Evolutionary conservation across 2,329 filamentous ascomycete species (phyloP).

Genomic region (Epichloe bromicola): DNA sequence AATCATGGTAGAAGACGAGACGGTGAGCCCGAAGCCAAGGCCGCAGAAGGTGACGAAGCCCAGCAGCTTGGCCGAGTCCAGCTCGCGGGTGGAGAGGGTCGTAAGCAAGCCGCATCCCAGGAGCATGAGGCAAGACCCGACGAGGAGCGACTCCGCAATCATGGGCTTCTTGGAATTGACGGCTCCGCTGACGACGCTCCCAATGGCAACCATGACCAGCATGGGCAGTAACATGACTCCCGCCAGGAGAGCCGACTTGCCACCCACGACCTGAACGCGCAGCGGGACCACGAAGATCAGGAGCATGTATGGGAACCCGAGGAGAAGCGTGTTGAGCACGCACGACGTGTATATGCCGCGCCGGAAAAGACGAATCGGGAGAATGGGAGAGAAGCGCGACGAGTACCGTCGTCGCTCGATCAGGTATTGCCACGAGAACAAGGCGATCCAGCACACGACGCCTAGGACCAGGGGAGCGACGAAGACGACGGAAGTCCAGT

Average conservation of each 20-base stretch:
- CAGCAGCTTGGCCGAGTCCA: constrained; percentile 30
- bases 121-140: constrained; percentile 28
- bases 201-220: constrained; percentile 33
- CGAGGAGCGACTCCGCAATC: constrained; percentile 29
- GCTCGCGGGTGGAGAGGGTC: constrained; percentile 16
- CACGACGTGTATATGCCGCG: constrained; percentile 32
- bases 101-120: constrained; percentile 35
- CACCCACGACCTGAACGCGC: constrained; percentile 36
- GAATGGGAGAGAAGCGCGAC: constrained; percentile 23
- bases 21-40: constrained; percentile 37
- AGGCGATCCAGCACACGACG: constrained; percentile 14
- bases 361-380: constrained; percentile 35
- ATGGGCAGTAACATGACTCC: constrained; percentile 41
- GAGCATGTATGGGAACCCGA: constrained; percentile 37
- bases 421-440: constrained; percentile 18
- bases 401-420: constrained; percentile 14
- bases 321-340: constrained; percentile 31
- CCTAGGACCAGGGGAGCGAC: constrained; percentile 18
- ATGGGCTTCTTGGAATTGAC: constrained; percentile 29
- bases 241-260: constrained; percentile 29
- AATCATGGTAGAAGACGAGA: constrained; percentile 34
- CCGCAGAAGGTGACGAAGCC: constrained; percentile 39
- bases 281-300: constrained; percentile 36
- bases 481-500: constrained; percentile 29
- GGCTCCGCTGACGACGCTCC: constrained; percentile 28